A percentile compares a stretch with the other conserved stretches of the same genome.
These are phyloP conservation scores for Zychaea mexicana DNA, from an alignment of 371 early-diverging fungal species.

Conservation along the genomic window DNA sequence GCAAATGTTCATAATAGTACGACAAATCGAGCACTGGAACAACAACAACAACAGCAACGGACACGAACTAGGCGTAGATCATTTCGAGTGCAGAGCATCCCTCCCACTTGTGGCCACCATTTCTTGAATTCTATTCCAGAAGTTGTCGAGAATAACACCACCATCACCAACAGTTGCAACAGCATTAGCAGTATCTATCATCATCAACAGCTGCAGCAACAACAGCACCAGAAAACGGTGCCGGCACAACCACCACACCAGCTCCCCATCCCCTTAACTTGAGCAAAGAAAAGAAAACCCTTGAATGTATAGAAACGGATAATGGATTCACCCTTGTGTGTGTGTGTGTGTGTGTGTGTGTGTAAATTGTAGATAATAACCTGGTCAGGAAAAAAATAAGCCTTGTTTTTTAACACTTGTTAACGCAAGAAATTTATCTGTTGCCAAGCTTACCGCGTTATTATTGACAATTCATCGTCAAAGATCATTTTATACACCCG, in stretches of 20 bases:
- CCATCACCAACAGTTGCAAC: neutral
- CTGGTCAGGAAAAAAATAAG: neutral
- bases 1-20: no score
- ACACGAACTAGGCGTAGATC: neutral
- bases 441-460: no score
- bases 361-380: neutral
- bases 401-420: no score
- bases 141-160: neutral
- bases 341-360: neutral
- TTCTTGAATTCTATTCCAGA: constrained; percentile 4
- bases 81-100: neutral
- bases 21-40: no score
- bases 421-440: no score
- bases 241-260: neutral
- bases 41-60: no score
- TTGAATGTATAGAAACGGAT: neutral
- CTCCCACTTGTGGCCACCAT: constrained; percentile 7
- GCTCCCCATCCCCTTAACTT: neutral
- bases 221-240: neutral
- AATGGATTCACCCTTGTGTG: neutral
- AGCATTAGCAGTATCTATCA: neutral
- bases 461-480: no score
- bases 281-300: neutral
- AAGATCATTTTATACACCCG: no score
- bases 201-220: neutral